phyloP scores from a whole-genome alignment of 257 asterid genomes.

The Nicotiana attenuata region DNA sequence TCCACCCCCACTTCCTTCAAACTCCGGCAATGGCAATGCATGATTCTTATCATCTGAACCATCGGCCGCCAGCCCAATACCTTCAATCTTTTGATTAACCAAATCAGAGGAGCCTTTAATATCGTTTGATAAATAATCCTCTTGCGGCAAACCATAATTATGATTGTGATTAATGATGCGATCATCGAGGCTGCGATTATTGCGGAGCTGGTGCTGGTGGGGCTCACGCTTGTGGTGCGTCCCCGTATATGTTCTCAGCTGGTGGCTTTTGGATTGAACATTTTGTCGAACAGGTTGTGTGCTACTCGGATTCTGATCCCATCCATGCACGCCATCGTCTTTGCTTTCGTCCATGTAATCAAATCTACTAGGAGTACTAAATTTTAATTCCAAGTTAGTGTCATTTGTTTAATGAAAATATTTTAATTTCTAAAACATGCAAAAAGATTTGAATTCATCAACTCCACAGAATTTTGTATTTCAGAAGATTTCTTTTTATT shows the following conservation, averaged over 20 bases:
- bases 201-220: constrained; percentile 45
- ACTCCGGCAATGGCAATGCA: constrained; percentile 35
- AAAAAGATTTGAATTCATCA: too few species aligned
- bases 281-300: constrained; percentile 52
- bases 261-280: constrained; percentile 44
- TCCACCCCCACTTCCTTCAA: constrained; percentile 54
- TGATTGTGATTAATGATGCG: constrained; percentile 22
- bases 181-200: constrained; percentile 69
- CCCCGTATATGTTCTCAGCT: constrained; percentile 48
- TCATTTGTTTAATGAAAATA: neutral
- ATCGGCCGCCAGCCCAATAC: neutral
- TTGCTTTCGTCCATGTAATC: constrained; percentile 15
- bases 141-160: constrained; percentile 7
- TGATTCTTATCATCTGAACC: neutral
- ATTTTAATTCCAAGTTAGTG: neutral
- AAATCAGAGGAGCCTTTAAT: neutral
- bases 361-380: neutral
- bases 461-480: too few species aligned
- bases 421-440: neutral
- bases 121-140: neutral
- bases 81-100: neutral
- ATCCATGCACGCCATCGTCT: constrained; percentile 26
- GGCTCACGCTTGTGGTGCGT: constrained; percentile 33
- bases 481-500: too few species aligned
- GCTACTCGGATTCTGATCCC: constrained; percentile 27